A percentile compares a stretch with the other conserved stretches of the same genome.
These are phyloP conservation scores for Pelargonium hybrid DNA, from an alignment of 441 rosid species.

Conservation along the genomic window DNA sequence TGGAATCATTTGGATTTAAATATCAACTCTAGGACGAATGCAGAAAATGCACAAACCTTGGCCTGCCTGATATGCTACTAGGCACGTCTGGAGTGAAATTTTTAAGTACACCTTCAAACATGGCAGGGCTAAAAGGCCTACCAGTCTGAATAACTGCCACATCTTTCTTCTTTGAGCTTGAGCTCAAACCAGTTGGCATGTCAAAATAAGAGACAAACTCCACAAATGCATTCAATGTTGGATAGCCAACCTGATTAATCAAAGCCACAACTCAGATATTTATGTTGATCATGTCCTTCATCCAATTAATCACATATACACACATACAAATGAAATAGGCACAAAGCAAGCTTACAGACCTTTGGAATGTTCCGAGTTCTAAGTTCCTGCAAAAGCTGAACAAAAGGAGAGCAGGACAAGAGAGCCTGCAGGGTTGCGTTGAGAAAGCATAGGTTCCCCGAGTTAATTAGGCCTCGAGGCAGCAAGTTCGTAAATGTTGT, in stretches of 20 bases:
- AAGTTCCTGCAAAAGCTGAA: conserved; percentile 62
- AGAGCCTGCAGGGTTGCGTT: conserved; percentile 87
- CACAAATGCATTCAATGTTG: conserved; percentile 62
- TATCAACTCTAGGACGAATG: background rate
- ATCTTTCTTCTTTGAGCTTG: conserved; percentile 42
- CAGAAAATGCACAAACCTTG: conserved; percentile 48
- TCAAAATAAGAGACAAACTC: conserved; percentile 67
- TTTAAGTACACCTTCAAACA: conserved; percentile 80
- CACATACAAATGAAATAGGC: background rate
- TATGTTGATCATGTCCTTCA: background rate
- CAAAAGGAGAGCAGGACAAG: conserved; percentile 71
- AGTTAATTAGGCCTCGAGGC: conserved; percentile 75
- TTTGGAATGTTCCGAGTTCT: conserved; percentile 41
- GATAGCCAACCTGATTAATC: conserved; percentile 50
- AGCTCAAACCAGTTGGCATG: conserved; percentile 25
- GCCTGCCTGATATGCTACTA: conserved; percentile 61
- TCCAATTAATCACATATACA: background rate
- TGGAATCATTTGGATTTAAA: background rate
- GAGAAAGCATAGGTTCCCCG: conserved; percentile 82
- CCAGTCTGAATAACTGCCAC: conserved; percentile 44
- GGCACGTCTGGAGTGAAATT: conserved; percentile 80
- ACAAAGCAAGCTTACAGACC: conserved; percentile 28
- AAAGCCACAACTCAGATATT: conserved; percentile 11
- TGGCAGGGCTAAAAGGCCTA: conserved; percentile 61
- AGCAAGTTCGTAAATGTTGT: conserved; percentile 30